Base-by-base conservation (phyloP, 257 asterid genomes). In the Rhazya stricta region DNA sequence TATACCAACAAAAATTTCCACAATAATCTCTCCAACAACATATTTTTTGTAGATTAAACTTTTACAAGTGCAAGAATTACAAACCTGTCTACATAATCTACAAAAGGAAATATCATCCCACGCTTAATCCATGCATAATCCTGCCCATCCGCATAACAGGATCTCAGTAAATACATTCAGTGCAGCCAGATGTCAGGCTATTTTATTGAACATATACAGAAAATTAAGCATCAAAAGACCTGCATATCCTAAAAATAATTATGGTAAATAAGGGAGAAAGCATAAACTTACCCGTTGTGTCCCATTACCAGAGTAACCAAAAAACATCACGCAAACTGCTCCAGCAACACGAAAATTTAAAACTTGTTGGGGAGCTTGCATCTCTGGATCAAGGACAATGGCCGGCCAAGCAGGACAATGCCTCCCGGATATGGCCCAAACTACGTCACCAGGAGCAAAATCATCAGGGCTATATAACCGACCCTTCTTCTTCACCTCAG, bases 341-440 rank as follows among this genome's bases (percentile, higher is more conserved):
- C 91, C 89, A 39, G 81, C 66, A 84, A 88, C 79, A 27, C 91
- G 88, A 76, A 81, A 92, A 77, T 84, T 91, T 78, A 83, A 79
- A 86, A 95, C 96, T 79, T 95, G 92, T 69, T 75, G 91, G 0
- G 99, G 99, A 79, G 88, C 89, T 79, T 95, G 99, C 7, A 83
- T 83, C 61, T 83, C 86, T n/a, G 90, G 91, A 86, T 92, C 85
- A 68, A 95, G 97, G 73, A 95, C 96, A 65, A 95, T 88, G 23
- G 97, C 98, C 5, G 99, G 99, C 99, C 99, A 95, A 80, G 98
- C 94, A 76, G 99, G 97, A 53, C 80, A 87, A 36, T 82, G 79
- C 77, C 74, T 91, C 81, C 98, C 96, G 0, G 98, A 84, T 74
- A 89, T 82, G 21, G 98, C 99, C 99, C 99, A 95, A 80, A 95